Percentiles rank a stretch among this genome's conserved stretches.
phyloP scores from a whole-genome alignment of 352 stramenopile species.

The Blastocystis sp. region DNA sequence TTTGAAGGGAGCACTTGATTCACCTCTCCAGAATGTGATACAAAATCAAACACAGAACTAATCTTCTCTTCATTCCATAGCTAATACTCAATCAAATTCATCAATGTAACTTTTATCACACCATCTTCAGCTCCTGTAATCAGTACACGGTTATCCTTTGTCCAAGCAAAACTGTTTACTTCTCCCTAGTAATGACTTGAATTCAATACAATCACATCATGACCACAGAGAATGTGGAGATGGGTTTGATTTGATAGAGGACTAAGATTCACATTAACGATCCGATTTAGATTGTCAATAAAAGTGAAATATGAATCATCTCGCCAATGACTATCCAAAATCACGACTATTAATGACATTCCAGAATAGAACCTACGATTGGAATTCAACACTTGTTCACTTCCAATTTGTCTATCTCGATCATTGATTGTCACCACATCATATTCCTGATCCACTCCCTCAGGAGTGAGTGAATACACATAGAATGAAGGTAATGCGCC shows the following conservation, averaged over 20 bases:
- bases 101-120: conserved; percentile 1
- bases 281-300: conserved; percentile 16
- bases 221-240: conserved; percentile 15
- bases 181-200: background rate
- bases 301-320: conserved; percentile 5
- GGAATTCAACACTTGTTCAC: background rate
- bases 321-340: conserved; percentile 32
- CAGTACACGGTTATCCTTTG: background rate
- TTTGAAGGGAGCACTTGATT: conserved; percentile 20
- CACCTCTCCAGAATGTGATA: conserved; percentile 7
- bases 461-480: background rate
- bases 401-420: background rate
- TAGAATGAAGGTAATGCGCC: conserved; percentile 20
- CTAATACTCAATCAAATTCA: background rate
- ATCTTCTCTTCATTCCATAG: conserved; percentile 57
- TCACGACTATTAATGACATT: background rate
- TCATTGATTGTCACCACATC: conserved; percentile 29
- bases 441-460: background rate
- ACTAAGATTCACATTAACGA: conserved; percentile 25
- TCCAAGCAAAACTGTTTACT: conserved; percentile 50
- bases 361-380: background rate
- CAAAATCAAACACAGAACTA: background rate
- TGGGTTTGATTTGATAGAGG: background rate
- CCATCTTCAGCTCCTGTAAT: conserved; percentile 21
- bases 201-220: background rate